Evolutionary conservation across 176 grass and related monocot species (phyloP), one percentile per base, ranked within the genome.

Genomic region (Triticum monococcum): DNA sequence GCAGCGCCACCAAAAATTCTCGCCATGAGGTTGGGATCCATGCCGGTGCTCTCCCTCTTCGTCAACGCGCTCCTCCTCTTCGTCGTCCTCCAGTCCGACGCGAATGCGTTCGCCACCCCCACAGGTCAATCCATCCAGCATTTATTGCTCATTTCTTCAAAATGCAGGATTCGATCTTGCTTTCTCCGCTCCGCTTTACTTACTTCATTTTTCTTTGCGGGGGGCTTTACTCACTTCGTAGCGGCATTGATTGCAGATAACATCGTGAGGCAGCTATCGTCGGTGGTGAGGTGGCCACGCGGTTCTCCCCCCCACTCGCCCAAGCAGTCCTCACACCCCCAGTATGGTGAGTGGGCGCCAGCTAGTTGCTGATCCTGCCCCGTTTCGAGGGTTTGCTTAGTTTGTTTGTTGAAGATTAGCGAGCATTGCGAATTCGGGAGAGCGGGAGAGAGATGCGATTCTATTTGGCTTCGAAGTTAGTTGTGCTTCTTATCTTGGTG

Each of bases 211-310:
- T 43, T 43, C 10, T 43, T 43, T 43, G 41, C 41, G 41, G 41
- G 37, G 41, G 41, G 7, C 83, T 32, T 28, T 79, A 46, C 71
- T 75, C 43, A 69, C 11, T 14, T 75, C 26, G 11, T 75, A 26
- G 16, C 80, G 33, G 12, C 5, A 33, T 87, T 66, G 68, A 35
- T 61, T 64, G 81, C 89, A 93, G 95, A 89, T 66, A 88, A 81
- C 88, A 89, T 97, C 80, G 83, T 95, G 75, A 97, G 76, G 89
- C 95, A 97, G 84, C 87, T 97, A 7, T 91, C 90, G 38, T 89
- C 90, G 46, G 90, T 93, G 62, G 90, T 97, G 26, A 97, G 86
- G 36, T 97, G 95, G 95, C 90, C 95, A 50, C 93, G 91, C 66
- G 85, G 54, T 74, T 79, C 90, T 37, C 33, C 90, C 36, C 83